Conservation (phyloP, 345 rosid genomes). For the Litchi chinensis region DNA sequence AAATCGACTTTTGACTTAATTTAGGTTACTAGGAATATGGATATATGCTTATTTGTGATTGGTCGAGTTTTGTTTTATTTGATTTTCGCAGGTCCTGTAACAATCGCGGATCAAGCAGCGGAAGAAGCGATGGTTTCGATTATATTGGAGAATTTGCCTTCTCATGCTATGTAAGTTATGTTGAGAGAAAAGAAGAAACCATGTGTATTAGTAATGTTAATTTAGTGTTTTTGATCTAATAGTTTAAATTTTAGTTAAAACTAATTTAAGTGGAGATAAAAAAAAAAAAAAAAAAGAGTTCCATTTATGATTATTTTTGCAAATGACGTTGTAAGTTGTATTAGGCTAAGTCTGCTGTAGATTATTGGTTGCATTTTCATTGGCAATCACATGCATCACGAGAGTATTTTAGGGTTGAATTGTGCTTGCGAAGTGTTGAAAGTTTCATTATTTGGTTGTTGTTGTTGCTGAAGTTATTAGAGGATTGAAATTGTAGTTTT, state of each 20-base stretch:
- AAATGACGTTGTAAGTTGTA: background rate
- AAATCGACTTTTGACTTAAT: background rate
- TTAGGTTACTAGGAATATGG: background rate
- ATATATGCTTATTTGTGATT: background rate
- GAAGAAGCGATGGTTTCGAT: constrained; percentile 89
- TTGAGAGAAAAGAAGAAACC: no score
- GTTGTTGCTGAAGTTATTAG: constrained; percentile 18
- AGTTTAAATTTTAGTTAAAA: background rate
- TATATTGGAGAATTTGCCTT: constrained; percentile 71
- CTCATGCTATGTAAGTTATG: constrained; percentile 83
- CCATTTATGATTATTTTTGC: background rate
- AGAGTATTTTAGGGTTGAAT: background rate
- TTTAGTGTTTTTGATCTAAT: background rate
- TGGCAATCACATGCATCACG: background rate
- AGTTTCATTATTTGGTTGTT: constrained; percentile 9
- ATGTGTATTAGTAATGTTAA: background rate
- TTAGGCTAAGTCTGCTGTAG: background rate
- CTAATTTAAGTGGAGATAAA: background rate
- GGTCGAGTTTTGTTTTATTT: background rate
- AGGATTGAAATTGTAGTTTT: constrained; percentile 52
- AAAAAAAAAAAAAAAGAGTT: background rate
- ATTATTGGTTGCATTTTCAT: background rate
- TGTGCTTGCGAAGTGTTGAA: background rate
- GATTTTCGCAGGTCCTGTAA: constrained; percentile 81
- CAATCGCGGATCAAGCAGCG: constrained; percentile 89